phyloP scores from a whole-genome alignment of 2,329 filamentous ascomycete genomes.

The Botryotinia narcissicola region DNA sequence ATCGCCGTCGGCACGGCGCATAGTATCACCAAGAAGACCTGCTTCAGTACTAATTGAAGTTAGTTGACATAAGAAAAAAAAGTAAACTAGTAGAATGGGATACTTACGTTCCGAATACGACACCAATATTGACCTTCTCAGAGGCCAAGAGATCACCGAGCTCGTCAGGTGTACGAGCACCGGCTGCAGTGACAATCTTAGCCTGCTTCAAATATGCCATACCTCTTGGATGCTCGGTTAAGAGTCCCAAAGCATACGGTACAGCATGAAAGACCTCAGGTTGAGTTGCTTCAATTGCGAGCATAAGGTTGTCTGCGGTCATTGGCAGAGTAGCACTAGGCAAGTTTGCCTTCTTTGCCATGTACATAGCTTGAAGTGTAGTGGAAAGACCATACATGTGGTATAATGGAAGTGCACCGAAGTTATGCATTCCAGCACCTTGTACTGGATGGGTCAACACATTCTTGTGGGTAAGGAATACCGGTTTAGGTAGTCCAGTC shows the following conservation, averaged over 20 bases:
- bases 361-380: conserved; percentile 52
- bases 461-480: conserved; percentile 54
- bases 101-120: conserved; percentile 49
- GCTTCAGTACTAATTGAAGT: conserved; percentile 49
- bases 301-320: conserved; percentile 48
- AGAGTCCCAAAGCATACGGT: conserved; percentile 61
- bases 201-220: conserved; percentile 46
- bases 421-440: conserved; percentile 43
- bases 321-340: conserved; percentile 55
- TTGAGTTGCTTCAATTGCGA: conserved; percentile 43
- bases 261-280: conserved; percentile 41
- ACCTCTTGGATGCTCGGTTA: conserved; percentile 57
- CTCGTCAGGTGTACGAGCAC: conserved; percentile 58
- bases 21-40: conserved; percentile 58
- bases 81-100: neutral
- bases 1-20: conserved; percentile 49
- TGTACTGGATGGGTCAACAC: conserved; percentile 45
- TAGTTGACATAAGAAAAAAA: neutral
- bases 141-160: conserved; percentile 53
- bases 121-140: conserved; percentile 53
- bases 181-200: conserved; percentile 55
- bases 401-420: conserved; percentile 57
- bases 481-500: conserved; percentile 61
- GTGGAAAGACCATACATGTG: conserved; percentile 58
- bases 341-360: conserved; percentile 49